These are phyloP conservation scores for Paecilomyces dactylethromorphus DNA, from an alignment of 2,329 filamentous ascomycete species.

Conservation along the genomic window DNA sequence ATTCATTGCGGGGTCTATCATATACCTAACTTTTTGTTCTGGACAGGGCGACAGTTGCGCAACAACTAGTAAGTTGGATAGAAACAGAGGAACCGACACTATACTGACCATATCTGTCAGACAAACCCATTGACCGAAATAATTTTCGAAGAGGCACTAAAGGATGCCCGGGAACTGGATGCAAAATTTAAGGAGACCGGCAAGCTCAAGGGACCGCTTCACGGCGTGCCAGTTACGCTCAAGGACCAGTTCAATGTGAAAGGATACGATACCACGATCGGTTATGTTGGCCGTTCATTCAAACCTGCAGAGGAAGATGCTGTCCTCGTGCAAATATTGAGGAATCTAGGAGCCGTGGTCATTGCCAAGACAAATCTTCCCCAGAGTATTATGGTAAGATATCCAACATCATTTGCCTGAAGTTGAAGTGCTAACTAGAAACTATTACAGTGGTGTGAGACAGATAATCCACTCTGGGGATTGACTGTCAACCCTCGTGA, in stretches of 20 bases:
- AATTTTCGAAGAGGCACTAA: constrained; percentile 26
- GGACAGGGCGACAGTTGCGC: constrained; percentile 16
- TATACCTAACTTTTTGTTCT: neutral
- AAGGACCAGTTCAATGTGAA: constrained; percentile 60
- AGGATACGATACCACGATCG: constrained; percentile 52
- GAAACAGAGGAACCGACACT: neutral
- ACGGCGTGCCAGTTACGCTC: constrained; percentile 49
- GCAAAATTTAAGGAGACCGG: constrained; percentile 19
- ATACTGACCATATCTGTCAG: constrained; percentile 10
- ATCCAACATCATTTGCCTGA: neutral
- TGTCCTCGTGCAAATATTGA: constrained; percentile 44
- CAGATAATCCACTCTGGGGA: constrained; percentile 48
- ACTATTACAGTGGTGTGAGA: constrained; percentile 45
- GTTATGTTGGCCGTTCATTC: constrained; percentile 49
- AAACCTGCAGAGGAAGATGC: constrained; percentile 45
- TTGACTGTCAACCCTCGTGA: constrained; percentile 43
- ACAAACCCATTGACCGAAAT: constrained; percentile 33
- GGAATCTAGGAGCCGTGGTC: constrained; percentile 45
- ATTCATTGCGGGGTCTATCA: constrained; percentile 9
- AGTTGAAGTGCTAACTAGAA: neutral
- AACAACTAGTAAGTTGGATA: constrained; percentile 15
- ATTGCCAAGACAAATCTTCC: constrained; percentile 48
- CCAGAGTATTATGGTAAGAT: constrained; percentile 46
- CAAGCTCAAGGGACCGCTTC: constrained; percentile 43
- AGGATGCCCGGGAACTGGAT: constrained; percentile 25